Base-by-base conservation (phyloP, 345 rosid species). In the Eucalyptus brandiana region DNA sequence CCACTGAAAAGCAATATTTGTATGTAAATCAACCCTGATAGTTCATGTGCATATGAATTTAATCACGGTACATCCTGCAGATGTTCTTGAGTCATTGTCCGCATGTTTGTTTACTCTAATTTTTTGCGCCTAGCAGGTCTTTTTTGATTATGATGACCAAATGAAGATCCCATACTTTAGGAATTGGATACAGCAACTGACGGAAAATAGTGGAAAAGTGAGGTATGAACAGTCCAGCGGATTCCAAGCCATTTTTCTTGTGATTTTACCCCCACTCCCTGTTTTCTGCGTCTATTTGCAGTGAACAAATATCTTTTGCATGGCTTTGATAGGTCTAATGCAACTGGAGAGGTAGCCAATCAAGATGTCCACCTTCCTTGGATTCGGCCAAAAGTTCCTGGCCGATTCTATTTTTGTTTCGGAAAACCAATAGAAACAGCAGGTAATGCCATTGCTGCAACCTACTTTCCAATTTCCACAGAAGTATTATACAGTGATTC, bases 341-440 rank as follows among this genome's bases (percentile, higher is more conserved):
- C 91, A 10, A 65, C 81, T 12, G 95, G 95, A 32, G 97, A 96
- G 89, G 91, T 95, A 76, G 95, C 93, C 88, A 92, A 95, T 87
- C 97, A 95, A 92, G 93, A 92, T 53, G 81, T 92, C 34, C 93
- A 95, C 92, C 24, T 93, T 6, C 97, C 97, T 67, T 92, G 94
- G 50, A 45, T 94, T 58, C 23, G 91, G 89, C 99, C 99, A 81
- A 97, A 96, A 90, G 62, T 96, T 86, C 99, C 99, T 0, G 99
- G 99, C 48, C 92, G 95, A 69, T 95, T 95, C 87, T 97, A 97
- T 92, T 96, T 87, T 88, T 94, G 94, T 88, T 97, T 96, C 17
- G 99, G 97, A 56, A 96, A 95, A 89, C 97, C 99, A 88, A 95
- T 97, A 45, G 94, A 96, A 86, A 94, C 96, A 16, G 88, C 91